These are phyloP conservation scores for Telfairia occidentalis DNA, from an alignment of 331 rosid genomes.

Conservation along the genomic window DNA sequence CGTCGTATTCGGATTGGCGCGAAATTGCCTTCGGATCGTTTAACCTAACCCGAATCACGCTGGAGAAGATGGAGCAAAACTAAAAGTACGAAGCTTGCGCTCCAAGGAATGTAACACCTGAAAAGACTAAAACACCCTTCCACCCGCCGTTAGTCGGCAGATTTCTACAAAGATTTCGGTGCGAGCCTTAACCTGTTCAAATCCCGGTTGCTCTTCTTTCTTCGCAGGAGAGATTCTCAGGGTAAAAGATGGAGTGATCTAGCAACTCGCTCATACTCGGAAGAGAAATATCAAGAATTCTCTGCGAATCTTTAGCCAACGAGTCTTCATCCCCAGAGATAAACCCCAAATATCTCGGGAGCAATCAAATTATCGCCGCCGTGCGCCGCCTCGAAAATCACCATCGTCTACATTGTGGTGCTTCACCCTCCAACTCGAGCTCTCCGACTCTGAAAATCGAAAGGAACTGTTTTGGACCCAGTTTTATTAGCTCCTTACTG, in stretches of 20 bases:
- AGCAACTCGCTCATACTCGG: background rate
- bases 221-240: background rate
- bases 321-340: slow-evolving; percentile 19
- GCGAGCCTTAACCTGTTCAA: background rate
- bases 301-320: background rate
- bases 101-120: background rate
- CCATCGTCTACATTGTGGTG: slow-evolving; percentile 19
- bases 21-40: background rate
- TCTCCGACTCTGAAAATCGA: slow-evolving; percentile 10
- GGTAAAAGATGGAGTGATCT: background rate
- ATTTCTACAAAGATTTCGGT: background rate
- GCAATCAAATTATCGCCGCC: slow-evolving; percentile 13
- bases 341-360: slow-evolving; percentile 8
- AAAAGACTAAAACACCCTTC: slow-evolving; percentile 8
- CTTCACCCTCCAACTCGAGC: slow-evolving; percentile 19
- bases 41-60: background rate
- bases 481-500: too few species aligned
- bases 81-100: background rate
- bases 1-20: background rate
- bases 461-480: slow-evolving; percentile 7
- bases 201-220: background rate
- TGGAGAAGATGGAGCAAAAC: background rate
- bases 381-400: background rate
- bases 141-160: background rate
- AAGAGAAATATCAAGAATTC: background rate